Evolutionary conservation across 371 early-diverging fungal species (phyloP), one percentile per base, ranked within the genome.

Genomic region (Blakeslea trispora): DNA sequence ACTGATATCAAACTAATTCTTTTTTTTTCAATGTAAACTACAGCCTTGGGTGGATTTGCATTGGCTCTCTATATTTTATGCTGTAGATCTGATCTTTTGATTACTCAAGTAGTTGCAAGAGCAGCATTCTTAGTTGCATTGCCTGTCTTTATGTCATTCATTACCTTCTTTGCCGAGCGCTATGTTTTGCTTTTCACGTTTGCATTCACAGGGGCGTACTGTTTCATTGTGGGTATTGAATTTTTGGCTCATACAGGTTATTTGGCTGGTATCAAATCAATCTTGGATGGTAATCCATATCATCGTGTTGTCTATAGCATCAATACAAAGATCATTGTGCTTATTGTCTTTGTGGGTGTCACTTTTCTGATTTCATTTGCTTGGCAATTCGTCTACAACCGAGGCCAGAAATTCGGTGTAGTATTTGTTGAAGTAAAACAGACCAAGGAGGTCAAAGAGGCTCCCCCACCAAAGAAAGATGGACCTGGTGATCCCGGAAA

Each of bases 191-290:
- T 65, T 7, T 60, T 68, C 14, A 56, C 71, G 0, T 71, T 67
- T n/a, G 59, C 77, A 2, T 68, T 71, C 23, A 48, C 64, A 5
- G 77, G 77, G 4, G 55, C 67, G 11, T 72, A 63, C 44, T 50
- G 51, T 3, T 68, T 73, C 39, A 57, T 73, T 13, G 48, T 70
- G 2, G 77, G 67, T 10, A 47, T 76, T 17, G 77, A 76, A 8
- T 58, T 59, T 14, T 34, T 65, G 22, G 65, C 65, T 0, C 59
- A 60, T 11, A 65, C 65, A 1, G 65, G 65, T 7, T 65, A 60
- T 31, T 8, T 65, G 22, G 65, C 65, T 32, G 65, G 65, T 11
- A 43, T 60, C 37, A 59, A 65, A 14, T 47, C 51, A 4, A 39
- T 65, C 0, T 45, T 65, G 47, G 60, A 65, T 24, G 60, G 60